Percentiles rank a stretch among this genome's conserved stretches.
phyloP scores from a whole-genome alignment of 495 filamentous ascomycete genomes.

The Elaphomyces granulatus region DNA sequence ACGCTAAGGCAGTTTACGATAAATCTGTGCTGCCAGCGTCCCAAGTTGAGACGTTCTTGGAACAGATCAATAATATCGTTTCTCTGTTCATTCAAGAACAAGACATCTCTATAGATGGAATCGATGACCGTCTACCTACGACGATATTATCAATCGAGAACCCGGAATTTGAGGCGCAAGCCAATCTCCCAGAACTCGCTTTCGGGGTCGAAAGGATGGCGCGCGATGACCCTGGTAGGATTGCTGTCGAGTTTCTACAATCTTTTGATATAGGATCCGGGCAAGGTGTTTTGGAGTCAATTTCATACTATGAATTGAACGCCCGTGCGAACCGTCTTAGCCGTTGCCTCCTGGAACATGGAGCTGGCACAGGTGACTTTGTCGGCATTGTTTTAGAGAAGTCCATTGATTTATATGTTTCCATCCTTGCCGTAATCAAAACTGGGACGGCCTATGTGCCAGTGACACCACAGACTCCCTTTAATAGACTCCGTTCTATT shows the following conservation, averaged over 20 bases:
- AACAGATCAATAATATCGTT: conserved; percentile 41
- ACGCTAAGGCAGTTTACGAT: conserved; percentile 38
- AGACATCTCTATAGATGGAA: conserved; percentile 17
- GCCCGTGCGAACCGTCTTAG: conserved; percentile 48
- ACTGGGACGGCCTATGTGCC: conserved; percentile 61
- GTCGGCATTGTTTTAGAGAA: conserved; percentile 60
- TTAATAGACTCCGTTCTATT: conserved; percentile 37
- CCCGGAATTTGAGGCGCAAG: conserved; percentile 8
- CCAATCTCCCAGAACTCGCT: conserved; percentile 23
- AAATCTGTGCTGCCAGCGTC: conserved; percentile 28
- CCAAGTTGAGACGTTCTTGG: conserved; percentile 39
- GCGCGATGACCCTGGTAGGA: conserved; percentile 28
- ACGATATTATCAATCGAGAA: conserved; percentile 44
- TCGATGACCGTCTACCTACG: conserved; percentile 16
- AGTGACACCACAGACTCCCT: conserved; percentile 48
- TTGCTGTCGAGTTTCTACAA: conserved; percentile 46
- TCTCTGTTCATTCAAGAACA: conserved; percentile 29
- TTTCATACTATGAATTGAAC: conserved; percentile 53
- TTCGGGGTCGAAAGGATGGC: conserved; percentile 40
- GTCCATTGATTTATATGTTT: conserved; percentile 48
- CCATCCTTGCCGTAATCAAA: conserved; percentile 59
- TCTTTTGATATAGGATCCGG: conserved; percentile 19
- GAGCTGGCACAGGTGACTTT: conserved; percentile 34
- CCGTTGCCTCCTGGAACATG: conserved; percentile 32
- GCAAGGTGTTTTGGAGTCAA: conserved; percentile 13